These are phyloP conservation scores for Strobilomyces confusus DNA, from an alignment of 768 basidiomycete genomes.

Conservation along the genomic window DNA sequence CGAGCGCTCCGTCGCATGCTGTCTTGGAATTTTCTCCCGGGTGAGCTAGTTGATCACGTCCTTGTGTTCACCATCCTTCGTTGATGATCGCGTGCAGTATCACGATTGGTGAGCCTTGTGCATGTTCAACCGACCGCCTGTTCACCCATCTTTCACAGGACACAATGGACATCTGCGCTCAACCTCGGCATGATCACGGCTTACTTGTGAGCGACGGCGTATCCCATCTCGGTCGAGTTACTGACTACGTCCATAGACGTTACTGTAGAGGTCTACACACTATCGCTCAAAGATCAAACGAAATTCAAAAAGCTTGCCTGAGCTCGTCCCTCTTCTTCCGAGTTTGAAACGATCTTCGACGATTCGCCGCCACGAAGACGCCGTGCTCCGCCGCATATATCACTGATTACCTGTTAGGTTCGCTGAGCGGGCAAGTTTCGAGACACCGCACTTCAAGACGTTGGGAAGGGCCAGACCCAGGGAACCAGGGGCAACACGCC, in stretches of 20 bases:
- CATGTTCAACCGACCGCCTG: neutral
- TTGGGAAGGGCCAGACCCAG: too few relatives aligned
- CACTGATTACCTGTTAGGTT: slow-evolving; percentile 97
- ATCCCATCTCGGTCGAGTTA: too few relatives aligned
- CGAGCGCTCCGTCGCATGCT: slow-evolving; percentile 84
- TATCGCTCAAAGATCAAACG: slow-evolving; percentile 92
- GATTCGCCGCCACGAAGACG: slow-evolving; percentile 91
- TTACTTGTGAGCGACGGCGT: slow-evolving; percentile 56
- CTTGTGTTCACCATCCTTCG: slow-evolving; percentile 79
- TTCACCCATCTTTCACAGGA: slow-evolving; percentile 48
- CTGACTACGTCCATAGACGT: slow-evolving; percentile 54
- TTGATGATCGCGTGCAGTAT: slow-evolving; percentile 99
- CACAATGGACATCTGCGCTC: slow-evolving; percentile 89
- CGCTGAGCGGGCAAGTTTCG: slow-evolving; percentile 75
- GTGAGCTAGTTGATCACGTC: slow-evolving; percentile 33
- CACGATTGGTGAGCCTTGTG: slow-evolving; percentile 59
- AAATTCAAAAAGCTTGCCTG: slow-evolving; percentile 95
- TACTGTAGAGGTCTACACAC: slow-evolving; percentile 94
- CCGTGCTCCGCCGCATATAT: slow-evolving; percentile 82
- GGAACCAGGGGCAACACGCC: too few relatives aligned
- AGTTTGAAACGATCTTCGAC: slow-evolving; percentile 95
- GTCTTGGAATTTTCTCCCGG: slow-evolving; percentile 98
- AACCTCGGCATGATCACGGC: slow-evolving; percentile 99
- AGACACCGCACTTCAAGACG: slow-evolving; percentile 98
- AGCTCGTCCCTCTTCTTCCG: slow-evolving; percentile 97